Evolutionary conservation across 352 stramenopile genomes (phyloP).

Genomic region (Pythium grandisporangium): DNA sequence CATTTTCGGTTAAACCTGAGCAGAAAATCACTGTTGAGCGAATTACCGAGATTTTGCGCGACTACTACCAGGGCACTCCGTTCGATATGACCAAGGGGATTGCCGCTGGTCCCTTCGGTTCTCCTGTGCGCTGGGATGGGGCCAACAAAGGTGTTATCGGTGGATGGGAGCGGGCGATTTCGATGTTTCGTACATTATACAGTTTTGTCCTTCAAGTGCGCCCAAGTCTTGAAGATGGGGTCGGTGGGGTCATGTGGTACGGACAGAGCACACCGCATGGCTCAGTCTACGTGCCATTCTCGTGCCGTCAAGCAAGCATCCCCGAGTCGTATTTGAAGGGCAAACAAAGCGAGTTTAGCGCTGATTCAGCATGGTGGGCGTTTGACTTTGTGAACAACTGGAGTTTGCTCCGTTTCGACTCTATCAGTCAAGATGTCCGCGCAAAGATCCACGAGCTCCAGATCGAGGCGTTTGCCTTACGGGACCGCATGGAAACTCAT

Average conservation of each 20-base stretch:
- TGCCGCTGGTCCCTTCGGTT: constrained; percentile 79
- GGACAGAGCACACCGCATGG: constrained; percentile 35
- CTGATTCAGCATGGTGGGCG: constrained; percentile 50
- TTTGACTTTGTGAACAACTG: constrained; percentile 76
- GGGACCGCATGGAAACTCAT: constrained; percentile 17
- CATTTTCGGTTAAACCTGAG: constrained; percentile 68
- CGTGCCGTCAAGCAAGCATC: constrained; percentile 24
- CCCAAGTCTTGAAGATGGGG: constrained; percentile 12
- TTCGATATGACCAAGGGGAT: constrained; percentile 73
- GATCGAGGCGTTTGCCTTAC: constrained; percentile 17
- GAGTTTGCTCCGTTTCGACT: constrained; percentile 52
- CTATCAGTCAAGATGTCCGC: constrained; percentile 34
- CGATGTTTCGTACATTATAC: constrained; percentile 77
- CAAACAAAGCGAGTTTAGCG: constrained; percentile 42
- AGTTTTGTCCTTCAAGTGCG: constrained; percentile 53
- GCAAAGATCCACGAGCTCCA: constrained; percentile 22
- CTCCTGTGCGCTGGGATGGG: constrained; percentile 69
- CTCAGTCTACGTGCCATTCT: constrained; percentile 48
- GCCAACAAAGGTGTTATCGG: constrained; percentile 27
- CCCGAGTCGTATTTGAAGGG: constrained; percentile 36
- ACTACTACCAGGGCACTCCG: constrained; percentile 80
- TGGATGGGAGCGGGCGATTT: constrained; percentile 81
- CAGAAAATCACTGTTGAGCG: constrained; percentile 27
- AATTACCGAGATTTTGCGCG: constrained; percentile 64
- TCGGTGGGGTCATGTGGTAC: constrained; percentile 45